Base-by-base conservation (phyloP, 208 protist species). In the Entamoeba dispar region DNA sequence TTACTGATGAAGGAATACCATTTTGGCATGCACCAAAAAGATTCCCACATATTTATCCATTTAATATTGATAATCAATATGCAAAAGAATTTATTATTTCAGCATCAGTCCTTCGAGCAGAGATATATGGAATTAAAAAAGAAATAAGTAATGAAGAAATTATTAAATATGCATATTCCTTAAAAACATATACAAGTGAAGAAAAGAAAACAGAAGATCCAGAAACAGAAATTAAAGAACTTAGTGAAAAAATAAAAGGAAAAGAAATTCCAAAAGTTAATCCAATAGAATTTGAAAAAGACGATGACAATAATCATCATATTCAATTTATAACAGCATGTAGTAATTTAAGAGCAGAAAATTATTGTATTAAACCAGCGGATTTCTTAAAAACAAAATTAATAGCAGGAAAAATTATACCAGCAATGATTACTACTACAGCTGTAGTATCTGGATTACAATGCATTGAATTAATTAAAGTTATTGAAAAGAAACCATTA, bases 341-440 rank as follows among this genome's bases (percentile, higher is more conserved):
- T 94, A 97, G 97, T 38, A 98, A 98, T 95, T 92, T 98, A 61
- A 96, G 98, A 34, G 98, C 97, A 0, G 92, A 93, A 31, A 97
- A 97, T 43, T 99, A 98, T 93, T 92, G 93, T 49, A 99, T 99
- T 93, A 96, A 97, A 0, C 93, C 95, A 19, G 96, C 96, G 0
- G 96, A 97, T 93, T 93, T 96, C 6, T 91, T 95, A 51, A 93
- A 95, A 22, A 98, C 96, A 52, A 98, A 97, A 93, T 94, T 50
- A 69, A 86, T 98, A 94, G 97, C 98, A 7, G 98, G 98, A 43
- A 98, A 98, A 94, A 99, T 99, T 95, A 99, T 99, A 94, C 99
- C 99, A 31, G 99, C 99, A 14, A 99, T 99, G 96, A 98, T 99
- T 90, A 99, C 99, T 27, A 99, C 99, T 17, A 99, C 99, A 15